Evolutionary conservation across 345 rosid species (phyloP).

Genomic region (Syzygium aromaticum): DNA sequence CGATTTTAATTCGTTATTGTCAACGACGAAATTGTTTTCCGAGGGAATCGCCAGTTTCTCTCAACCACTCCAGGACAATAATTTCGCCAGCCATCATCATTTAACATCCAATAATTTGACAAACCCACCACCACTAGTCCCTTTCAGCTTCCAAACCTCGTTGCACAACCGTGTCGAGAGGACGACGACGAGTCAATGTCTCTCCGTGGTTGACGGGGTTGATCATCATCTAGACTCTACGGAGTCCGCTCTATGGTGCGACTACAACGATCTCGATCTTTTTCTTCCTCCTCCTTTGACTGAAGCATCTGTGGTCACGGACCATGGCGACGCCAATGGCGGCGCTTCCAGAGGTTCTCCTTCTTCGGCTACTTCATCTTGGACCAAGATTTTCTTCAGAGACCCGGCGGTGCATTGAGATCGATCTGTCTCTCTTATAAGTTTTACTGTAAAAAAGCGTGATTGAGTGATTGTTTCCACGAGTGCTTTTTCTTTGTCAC

Average conservation of each 20-base stretch:
- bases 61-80: slow-evolving; percentile 6
- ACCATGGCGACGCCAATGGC: background rate
- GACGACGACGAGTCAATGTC: slow-evolving; percentile 6
- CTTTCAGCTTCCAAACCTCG: slow-evolving; percentile 41
- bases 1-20: background rate
- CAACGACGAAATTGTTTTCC: background rate
- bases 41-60: background rate
- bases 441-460: background rate
- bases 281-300: background rate
- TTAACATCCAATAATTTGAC: background rate
- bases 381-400: background rate
- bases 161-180: slow-evolving; percentile 9
- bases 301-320: background rate
- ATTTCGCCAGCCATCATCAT: background rate
- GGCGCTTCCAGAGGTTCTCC: background rate
- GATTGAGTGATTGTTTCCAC: background rate
- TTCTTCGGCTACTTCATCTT: background rate
- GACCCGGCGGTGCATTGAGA: background rate
- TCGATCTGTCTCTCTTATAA: background rate
- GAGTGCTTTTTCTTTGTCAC: background rate
- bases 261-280: background rate
- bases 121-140: slow-evolving; percentile 5
- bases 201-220: slow-evolving; percentile 15
- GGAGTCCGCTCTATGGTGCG: background rate
- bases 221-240: background rate